These are phyloP conservation scores for Puccinia hordei DNA, from an alignment of 1,284 basidiomycete species.

Conservation along the genomic window DNA sequence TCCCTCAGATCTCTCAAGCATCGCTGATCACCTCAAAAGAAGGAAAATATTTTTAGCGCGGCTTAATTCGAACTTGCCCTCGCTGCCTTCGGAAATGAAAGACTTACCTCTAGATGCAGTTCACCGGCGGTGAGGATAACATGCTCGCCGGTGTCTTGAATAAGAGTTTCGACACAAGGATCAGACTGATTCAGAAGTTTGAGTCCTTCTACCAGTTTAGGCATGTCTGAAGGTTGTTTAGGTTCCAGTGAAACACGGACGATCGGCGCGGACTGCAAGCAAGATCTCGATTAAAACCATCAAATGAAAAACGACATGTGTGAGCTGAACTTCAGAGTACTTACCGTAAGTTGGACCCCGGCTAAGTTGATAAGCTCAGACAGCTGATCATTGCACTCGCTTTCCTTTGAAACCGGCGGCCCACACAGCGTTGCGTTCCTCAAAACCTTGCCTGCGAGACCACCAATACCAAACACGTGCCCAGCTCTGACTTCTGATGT, in stretches of 20 bases:
- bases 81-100: conserved; percentile 44
- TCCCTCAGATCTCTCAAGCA: conserved; percentile 94
- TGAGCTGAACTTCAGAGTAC: conserved; percentile 55
- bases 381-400: not conserved
- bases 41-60: conserved; percentile 14
- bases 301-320: not conserved
- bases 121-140: conserved; percentile 97
- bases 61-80: conserved; percentile 25
- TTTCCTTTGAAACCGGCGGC: conserved; percentile 60
- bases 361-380: conserved; percentile 75
- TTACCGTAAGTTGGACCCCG: conserved; percentile 71
- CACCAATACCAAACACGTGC: conserved; percentile 90
- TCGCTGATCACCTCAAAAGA: conserved; percentile 64
- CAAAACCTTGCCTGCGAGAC: conserved; percentile 85
- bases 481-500: conserved; percentile 87
- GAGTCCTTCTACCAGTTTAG: conserved; percentile 82
- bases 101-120: conserved; percentile 84
- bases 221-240: conserved; percentile 72
- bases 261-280: conserved; percentile 55
- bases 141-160: conserved; percentile 95
- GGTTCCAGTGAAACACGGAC: conserved; percentile 54
- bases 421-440: conserved; percentile 88
- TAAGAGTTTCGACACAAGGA: conserved; percentile 94
- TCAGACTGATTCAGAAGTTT: conserved; percentile 91
- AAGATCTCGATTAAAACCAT: not conserved